Percentiles rank a stretch among this genome's conserved stretches.
These are phyloP conservation scores for Thamnidium elegans DNA, from an alignment of 192 early-diverging fungal genomes.

Conservation along the genomic window DNA sequence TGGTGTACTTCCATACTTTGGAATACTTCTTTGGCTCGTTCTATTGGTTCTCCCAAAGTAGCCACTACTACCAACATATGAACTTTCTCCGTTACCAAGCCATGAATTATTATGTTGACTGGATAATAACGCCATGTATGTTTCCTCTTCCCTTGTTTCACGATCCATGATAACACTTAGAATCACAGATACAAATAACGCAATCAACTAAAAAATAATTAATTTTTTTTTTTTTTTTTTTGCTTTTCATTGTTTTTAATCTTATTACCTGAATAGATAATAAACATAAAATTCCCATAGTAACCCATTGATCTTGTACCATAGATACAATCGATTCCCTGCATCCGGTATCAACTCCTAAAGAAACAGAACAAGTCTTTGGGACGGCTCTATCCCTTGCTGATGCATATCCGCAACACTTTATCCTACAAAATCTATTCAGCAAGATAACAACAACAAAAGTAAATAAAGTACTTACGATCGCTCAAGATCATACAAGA, in stretches of 20 bases:
- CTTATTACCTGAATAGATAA: conserved; percentile 13
- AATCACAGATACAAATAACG: conserved; percentile 10
- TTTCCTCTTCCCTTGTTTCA: conserved; percentile 20
- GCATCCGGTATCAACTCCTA: conserved; percentile 3
- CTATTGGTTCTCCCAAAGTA: conserved; percentile 4
- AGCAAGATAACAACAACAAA: no score
- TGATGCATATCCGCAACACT: conserved; percentile 25
- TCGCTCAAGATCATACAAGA: conserved; percentile 21
- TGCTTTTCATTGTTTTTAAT: not conserved
- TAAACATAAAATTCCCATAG: not conserved
- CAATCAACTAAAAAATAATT: not conserved
- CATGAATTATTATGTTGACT: conserved; percentile 10
- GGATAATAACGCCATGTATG: conserved; percentile 14
- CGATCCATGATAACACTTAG: conserved; percentile 14
- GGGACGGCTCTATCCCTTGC: conserved; percentile 12
- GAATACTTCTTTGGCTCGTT: conserved; percentile 8
- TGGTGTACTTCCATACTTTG: conserved; percentile 16
- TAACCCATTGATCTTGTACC: conserved; percentile 8
- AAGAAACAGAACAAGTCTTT: not conserved
- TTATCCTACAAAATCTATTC: conserved; percentile 8
- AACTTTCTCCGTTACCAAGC: conserved; percentile 6
- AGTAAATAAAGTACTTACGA: not conserved
- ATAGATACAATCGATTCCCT: not conserved
- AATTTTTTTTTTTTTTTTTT: not conserved
- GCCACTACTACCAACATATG: not conserved